These are phyloP conservation scores for Cercospora citrullina DNA, from an alignment of 2,329 filamentous ascomycete genomes.

Conservation along the genomic window DNA sequence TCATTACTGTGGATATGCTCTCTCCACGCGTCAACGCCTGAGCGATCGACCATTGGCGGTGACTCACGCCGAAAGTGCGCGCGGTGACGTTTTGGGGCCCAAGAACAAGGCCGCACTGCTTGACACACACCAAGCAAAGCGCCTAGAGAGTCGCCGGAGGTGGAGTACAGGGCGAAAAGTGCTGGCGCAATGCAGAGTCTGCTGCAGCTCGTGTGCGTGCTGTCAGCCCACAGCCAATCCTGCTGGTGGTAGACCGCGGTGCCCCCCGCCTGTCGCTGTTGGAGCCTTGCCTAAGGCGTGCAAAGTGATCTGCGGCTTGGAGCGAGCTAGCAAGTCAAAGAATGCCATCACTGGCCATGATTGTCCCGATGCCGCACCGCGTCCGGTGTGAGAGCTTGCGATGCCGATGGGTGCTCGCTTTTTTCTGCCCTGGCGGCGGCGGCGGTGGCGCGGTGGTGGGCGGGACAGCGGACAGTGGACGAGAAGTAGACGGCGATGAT, in stretches of 20 bases:
- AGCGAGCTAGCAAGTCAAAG: conserved; percentile 12
- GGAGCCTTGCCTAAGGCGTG: neutral
- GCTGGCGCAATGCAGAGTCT: conserved; percentile 2
- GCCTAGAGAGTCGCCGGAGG: neutral
- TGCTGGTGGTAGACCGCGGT: conserved; percentile 4
- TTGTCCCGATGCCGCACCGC: conserved; percentile 8
- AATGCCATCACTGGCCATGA: conserved; percentile 11
- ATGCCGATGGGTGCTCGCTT: neutral
- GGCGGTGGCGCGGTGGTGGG: neutral
- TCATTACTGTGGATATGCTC: conserved; percentile 9
- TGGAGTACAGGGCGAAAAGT: neutral
- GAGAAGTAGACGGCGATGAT: neutral
- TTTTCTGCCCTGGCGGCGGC: neutral
- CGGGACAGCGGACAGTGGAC: neutral
- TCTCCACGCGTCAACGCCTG: conserved; percentile 6
- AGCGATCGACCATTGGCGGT: conserved; percentile 17
- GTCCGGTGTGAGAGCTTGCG: neutral
- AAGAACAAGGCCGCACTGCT: neutral
- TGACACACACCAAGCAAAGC: conserved; percentile 7
- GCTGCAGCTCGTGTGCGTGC: conserved; percentile 1
- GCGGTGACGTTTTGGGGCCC: conserved; percentile 11
- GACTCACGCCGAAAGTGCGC: conserved; percentile 18
- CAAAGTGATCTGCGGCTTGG: conserved; percentile 14
- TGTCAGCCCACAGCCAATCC: conserved; percentile 11
- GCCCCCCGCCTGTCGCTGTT: neutral